Base-by-base conservation (phyloP, 805 yeast genomes). In the Cyberlindnera mycetangii region DNA sequence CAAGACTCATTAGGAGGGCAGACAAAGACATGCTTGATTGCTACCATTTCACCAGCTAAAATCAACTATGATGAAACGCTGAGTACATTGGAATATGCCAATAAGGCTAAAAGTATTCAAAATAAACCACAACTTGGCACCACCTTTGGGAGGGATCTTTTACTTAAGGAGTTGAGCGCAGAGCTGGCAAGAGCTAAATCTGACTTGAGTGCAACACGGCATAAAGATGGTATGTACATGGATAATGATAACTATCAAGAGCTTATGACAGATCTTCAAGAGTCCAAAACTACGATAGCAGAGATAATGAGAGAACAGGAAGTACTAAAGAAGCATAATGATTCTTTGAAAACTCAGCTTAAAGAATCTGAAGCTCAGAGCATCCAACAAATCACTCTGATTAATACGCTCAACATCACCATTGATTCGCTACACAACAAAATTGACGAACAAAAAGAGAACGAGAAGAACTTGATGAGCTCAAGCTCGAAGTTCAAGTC, bases 1-100 rank as follows among this genome's bases (percentile, higher is more conserved):
- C 90, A 86, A 55, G 93, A 85, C 55, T 83, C 90, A 0, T 69
- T 90, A 4, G 97, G 97, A 2, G 97, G 97, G 2, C 74, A 80
- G 44, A 89, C 97, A 0, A 85, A 86, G 57, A 89, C 97, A 0
- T 83, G 90, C 25, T 72, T 89, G 44, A 85, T 89, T 20, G 95
- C 96, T 1, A 89, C 96, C 0, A 75, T 89, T 2, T 86, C 95
- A 7, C 95, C 96, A 0, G 95, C 95, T 1, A 75, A 75, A 47
- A 70, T 78, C 22, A 85, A 84, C 48, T 67, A 79, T n/a, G 90
- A 85, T 22, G 97, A 89, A 60, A 86, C 96, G 0, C 61, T 83
- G 34, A 85, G 93, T 52, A 89, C 97, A 0, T 70, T 89, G 41
- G 93, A 88, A 52, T 89, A 89, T 62, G 96, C 97, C 4, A 79